phyloP scores from a whole-genome alignment of 2,329 filamentous ascomycete genomes.

The Sarocladium oryzae region DNA sequence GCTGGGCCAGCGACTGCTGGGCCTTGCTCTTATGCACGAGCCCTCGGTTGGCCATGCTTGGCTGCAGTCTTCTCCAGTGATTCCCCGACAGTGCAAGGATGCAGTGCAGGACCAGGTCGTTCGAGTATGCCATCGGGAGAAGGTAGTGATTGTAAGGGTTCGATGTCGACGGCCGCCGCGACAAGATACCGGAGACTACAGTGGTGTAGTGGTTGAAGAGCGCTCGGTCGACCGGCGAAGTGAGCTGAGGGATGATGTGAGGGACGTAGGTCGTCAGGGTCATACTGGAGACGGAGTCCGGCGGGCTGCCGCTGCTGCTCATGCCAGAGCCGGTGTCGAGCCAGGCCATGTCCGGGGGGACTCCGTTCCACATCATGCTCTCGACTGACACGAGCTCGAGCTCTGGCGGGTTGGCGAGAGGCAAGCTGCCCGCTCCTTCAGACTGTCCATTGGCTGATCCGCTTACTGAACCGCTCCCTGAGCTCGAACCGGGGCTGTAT shows the following conservation, averaged over 20 bases:
- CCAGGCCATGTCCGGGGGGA: conserved; percentile 13
- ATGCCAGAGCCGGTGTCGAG: conserved; percentile 18
- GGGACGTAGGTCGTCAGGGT: conserved; percentile 23
- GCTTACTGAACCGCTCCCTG: conserved; percentile 11
- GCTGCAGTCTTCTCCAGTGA: conserved; percentile 28
- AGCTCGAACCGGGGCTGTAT: conserved; percentile 17
- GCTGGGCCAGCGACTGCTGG: conserved; percentile 22
- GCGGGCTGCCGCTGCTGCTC: conserved; percentile 18
- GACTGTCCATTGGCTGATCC: conserved; percentile 4
- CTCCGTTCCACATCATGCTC: neutral
- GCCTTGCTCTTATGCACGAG: conserved; percentile 26
- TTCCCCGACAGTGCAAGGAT: conserved; percentile 26
- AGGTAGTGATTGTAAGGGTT: conserved; percentile 27
- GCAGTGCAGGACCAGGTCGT: conserved; percentile 26
- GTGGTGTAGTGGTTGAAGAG: conserved; percentile 28
- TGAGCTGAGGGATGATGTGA: conserved; percentile 23
- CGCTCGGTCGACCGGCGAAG: conserved; percentile 22
- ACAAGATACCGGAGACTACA: conserved; percentile 27
- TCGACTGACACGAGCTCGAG: neutral
- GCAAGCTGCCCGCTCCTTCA: neutral
- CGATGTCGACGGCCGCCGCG: conserved; percentile 18
- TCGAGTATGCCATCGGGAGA: conserved; percentile 25
- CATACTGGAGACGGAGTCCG: conserved; percentile 15
- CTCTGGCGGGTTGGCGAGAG: neutral
- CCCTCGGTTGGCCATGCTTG: conserved; percentile 22